phyloP scores from a whole-genome alignment of 768 basidiomycete species.

The Saitozyma sp. region DNA sequence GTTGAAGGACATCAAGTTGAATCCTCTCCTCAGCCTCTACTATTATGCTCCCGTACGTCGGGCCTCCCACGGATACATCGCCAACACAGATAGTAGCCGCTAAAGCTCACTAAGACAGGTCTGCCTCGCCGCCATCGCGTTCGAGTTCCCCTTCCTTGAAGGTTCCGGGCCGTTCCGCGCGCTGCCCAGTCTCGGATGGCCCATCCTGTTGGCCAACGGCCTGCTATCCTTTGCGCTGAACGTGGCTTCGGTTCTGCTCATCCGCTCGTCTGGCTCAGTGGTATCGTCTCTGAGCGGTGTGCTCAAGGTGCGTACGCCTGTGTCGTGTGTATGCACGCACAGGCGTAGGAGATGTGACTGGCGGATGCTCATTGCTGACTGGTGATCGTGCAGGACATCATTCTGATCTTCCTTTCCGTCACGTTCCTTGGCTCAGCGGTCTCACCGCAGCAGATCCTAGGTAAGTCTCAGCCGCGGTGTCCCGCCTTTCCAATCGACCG shows the following conservation, averaged over 20 bases:
- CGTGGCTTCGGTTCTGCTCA: slow-evolving; percentile 29
- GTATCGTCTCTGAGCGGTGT: slow-evolving; percentile 15
- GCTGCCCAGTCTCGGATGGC: slow-evolving; percentile 16
- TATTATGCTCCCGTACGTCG: slow-evolving; percentile 26
- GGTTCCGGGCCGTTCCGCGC: slow-evolving; percentile 20
- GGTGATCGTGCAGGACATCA: not conserved
- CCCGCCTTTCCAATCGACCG: too few relatives aligned
- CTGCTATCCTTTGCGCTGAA: slow-evolving; percentile 25
- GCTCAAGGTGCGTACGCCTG: slow-evolving; percentile 1
- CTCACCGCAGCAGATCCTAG: not conserved
- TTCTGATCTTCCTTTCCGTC: not conserved
- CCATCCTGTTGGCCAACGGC: slow-evolving; percentile 23
- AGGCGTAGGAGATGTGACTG: too few relatives aligned
- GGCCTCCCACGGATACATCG: not conserved
- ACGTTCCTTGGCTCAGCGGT: not conserved
- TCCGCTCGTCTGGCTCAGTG: slow-evolving; percentile 27
- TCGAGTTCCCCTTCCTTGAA: slow-evolving; percentile 26
- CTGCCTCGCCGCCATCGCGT: slow-evolving; percentile 19
- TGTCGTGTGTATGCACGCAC: not conserved
- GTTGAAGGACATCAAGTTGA: slow-evolving; percentile 18
- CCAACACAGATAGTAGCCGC: not conserved
- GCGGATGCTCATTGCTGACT: not conserved
- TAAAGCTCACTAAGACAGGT: slow-evolving; percentile 8
- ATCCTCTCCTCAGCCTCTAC: slow-evolving; percentile 22
- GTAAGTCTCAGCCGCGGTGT: not conserved